Conservation (phyloP, 2,329 filamentous ascomycete genomes). For the Xylaria sp. region DNA sequence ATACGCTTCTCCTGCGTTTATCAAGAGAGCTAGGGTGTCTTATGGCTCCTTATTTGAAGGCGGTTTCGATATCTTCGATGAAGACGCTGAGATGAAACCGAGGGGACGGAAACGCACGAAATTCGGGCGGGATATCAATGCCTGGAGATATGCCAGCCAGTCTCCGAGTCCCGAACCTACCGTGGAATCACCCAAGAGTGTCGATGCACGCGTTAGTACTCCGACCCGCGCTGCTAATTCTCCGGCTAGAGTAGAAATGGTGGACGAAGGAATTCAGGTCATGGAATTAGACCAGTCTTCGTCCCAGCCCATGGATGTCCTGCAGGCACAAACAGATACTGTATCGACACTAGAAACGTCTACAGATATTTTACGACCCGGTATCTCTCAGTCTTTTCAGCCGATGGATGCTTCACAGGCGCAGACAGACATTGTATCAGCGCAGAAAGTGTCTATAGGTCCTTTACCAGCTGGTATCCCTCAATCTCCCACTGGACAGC, state of each 20-base stretch:
- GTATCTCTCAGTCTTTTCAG: too few species aligned
- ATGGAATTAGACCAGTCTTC: slow-evolving; percentile 31
- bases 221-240: slow-evolving; percentile 20
- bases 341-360: background rate
- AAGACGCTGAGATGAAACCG: slow-evolving; percentile 55
- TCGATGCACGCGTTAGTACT: slow-evolving; percentile 19
- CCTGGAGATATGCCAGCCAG: slow-evolving; percentile 70
- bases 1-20: slow-evolving; percentile 74
- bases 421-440: background rate
- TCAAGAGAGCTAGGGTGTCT: slow-evolving; percentile 65
- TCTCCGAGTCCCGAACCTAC: slow-evolving; percentile 61
- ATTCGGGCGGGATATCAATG: slow-evolving; percentile 59
- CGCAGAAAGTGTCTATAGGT: background rate
- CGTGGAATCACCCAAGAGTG: slow-evolving; percentile 1
- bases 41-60: slow-evolving; percentile 62
- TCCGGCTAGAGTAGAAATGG: slow-evolving; percentile 28
- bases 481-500: background rate
- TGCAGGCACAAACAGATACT: slow-evolving; percentile 1
- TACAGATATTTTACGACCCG: background rate
- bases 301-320: slow-evolving; percentile 9
- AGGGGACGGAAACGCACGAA: slow-evolving; percentile 65
- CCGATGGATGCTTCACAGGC: background rate
- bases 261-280: slow-evolving; percentile 38
- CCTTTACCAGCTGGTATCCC: background rate
- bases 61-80: slow-evolving; percentile 64